Evolutionary conservation across 1,139 yeast genomes (phyloP), one percentile per base, ranked within the genome.

Genomic region (Suhomyces wounanorum): DNA sequence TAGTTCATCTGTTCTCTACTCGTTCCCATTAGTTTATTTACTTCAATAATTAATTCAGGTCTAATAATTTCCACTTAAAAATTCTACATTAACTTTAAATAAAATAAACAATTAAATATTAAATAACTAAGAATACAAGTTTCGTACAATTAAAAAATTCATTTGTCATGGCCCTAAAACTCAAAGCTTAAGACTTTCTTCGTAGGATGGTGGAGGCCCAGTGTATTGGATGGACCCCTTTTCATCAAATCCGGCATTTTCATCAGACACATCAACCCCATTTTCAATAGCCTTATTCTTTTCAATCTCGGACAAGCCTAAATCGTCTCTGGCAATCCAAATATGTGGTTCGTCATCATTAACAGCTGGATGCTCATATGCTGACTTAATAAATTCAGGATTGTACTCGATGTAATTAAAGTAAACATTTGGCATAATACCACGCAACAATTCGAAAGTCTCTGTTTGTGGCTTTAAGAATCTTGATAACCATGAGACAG

Each of bases 311-410:
- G 89, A 81, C 43, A 87, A 76, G 18, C 94, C 94, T 81, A 86
- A 71, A 26, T 82, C 78, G 66, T 87, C 95, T 54, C 69, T 75
- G 40, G 87, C 83, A 55, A 85, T 73, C 95, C 95, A 87, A 47
- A 86, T 75, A 43, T 80, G 80, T 14, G 90, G 89, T 57, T 80
- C 84, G 31, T 75, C 77, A 42, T 82, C 85, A 23, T 71, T 72
- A 35, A 87, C 84, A 49, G 79, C 79, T 18, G 92, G 91, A 62
- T 83, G 83, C 45, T 82, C 79, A 61, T 84, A 87, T 5, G 96
- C 96, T 52, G 61, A 69, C 52, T 66, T 63, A 37, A 73, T 59
- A 59, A 75, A 77, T 25, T 72, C 77, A 7, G 70, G 67, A 51
- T 74, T 70, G 57, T 76, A 77, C 55, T 75, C 77, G 52, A 76